A percentile compares a stretch with the other conserved stretches of the same genome.
Evolutionary conservation across 1,139 yeast species (phyloP).

Genomic region (Kurtzmaniella quercitrusa): DNA sequence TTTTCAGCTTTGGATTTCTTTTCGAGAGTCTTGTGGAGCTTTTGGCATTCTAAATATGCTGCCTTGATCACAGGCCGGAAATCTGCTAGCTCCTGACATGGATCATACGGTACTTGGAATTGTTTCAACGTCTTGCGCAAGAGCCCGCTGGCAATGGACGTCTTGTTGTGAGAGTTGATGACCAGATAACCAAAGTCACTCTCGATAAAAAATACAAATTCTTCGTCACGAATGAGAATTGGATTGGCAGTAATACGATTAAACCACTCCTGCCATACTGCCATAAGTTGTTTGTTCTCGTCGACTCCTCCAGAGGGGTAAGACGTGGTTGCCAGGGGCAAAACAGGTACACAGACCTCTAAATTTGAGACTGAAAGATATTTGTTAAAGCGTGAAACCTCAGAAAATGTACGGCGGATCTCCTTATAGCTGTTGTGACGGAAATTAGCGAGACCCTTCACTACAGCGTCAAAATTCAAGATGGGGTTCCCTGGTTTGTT

Average conservation of each 20-base stretch:
- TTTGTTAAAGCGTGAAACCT: conserved; percentile 70
- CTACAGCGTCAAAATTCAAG: conserved; percentile 37
- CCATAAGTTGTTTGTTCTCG: conserved; percentile 56
- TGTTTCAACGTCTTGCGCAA: conserved; percentile 88
- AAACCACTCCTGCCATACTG: conserved; percentile 82
- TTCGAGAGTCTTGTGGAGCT: conserved; percentile 53
- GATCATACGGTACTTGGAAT: conserved; percentile 87
- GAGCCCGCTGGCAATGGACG: conserved; percentile 74
- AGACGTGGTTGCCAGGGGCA: conserved; percentile 71
- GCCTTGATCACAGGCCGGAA: conserved; percentile 84
- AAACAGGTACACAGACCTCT: conserved; percentile 89
- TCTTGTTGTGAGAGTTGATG: conserved; percentile 49
- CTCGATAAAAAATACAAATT: conserved; percentile 81
- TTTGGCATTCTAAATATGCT: conserved; percentile 59
- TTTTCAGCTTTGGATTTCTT: conserved; percentile 53
- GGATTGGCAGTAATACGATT: conserved; percentile 72
- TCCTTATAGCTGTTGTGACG: conserved; percentile 70
- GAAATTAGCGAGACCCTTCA: conserved; percentile 63
- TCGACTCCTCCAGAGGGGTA: conserved; percentile 85
- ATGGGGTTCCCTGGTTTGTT: conserved; percentile 45
- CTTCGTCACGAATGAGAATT: conserved; percentile 79
- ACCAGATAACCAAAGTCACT: conserved; percentile 82
- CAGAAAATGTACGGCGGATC: conserved; percentile 76
- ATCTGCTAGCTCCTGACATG: conserved; percentile 70
- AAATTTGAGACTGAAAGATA: conserved; percentile 77